Percentiles rank a stretch among this genome's conserved stretches.
These are phyloP conservation scores for Dryas drummondii DNA, from an alignment of 306 rosid species.

Conservation along the genomic window DNA sequence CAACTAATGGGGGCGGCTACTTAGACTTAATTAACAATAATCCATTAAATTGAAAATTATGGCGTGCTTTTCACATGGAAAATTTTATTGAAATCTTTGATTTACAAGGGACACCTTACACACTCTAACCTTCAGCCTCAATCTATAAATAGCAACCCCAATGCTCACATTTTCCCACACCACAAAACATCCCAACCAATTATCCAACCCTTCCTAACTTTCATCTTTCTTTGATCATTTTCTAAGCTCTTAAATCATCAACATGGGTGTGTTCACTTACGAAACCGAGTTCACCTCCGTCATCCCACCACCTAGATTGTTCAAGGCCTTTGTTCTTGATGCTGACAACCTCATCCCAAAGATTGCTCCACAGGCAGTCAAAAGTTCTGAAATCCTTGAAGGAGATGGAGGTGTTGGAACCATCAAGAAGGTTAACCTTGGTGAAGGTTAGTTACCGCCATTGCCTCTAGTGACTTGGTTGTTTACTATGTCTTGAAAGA, in stretches of 20 bases:
- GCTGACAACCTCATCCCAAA: slow-evolving; percentile 33
- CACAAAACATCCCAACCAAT: too few species aligned
- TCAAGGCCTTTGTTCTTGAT: slow-evolving; percentile 41
- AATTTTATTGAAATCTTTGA: background rate
- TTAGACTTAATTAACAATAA: background rate
- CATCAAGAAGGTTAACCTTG: too few species aligned
- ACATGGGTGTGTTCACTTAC: slow-evolving; percentile 42
- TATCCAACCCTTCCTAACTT: background rate
- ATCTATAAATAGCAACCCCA: slow-evolving; percentile 12
- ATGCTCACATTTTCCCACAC: background rate
- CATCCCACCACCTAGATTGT: slow-evolving; percentile 34
- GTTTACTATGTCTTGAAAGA: too few species aligned
- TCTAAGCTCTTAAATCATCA: background rate
- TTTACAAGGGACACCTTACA: too few species aligned
- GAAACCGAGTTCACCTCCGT: slow-evolving; percentile 25
- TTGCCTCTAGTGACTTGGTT: background rate
- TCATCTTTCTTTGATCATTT: background rate
- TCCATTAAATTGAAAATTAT: background rate
- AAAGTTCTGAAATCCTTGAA: too few species aligned
- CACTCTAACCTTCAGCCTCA: background rate
- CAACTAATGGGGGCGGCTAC: background rate
- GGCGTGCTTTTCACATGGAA: too few species aligned
- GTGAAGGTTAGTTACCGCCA: slow-evolving; percentile 14
- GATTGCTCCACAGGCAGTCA: slow-evolving; percentile 18
- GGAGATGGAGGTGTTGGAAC: too few species aligned